A percentile compares a stretch with the other conserved stretches of the same genome.
Evolutionary conservation across 169 alveolate species (phyloP).

Genomic region (Eimeria acervulina): DNA sequence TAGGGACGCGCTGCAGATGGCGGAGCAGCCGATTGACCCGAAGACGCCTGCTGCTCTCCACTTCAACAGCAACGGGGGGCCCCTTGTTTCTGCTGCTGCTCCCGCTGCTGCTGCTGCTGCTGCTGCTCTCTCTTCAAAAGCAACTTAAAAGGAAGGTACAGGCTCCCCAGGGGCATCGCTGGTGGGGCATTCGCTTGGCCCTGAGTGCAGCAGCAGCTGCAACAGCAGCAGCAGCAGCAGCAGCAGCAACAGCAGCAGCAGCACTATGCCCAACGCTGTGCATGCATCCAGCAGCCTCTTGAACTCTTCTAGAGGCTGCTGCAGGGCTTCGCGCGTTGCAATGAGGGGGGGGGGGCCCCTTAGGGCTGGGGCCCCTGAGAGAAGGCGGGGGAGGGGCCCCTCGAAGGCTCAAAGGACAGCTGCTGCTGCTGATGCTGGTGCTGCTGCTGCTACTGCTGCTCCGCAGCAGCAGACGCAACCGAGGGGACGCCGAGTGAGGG

Average conservation of each 20-base stretch:
- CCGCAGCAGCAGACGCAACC: slow-evolving; percentile 6
- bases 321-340: background rate
- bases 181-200: background rate
- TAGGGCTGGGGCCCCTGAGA: background rate
- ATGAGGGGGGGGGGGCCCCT: background rate
- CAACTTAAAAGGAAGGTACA: background rate
- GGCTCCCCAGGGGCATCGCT: background rate
- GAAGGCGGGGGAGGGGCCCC: background rate
- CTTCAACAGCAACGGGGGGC: background rate
- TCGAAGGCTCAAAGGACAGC: background rate
- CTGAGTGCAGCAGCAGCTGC: background rate
- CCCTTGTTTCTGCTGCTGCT: background rate
- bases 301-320: slow-evolving; percentile 6
- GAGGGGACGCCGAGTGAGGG: slow-evolving; percentile 10
- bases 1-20: background rate
- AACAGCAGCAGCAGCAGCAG: background rate
- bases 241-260: slow-evolving; percentile 37
- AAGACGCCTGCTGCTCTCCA: background rate
- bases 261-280: background rate
- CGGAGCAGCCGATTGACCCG: background rate
- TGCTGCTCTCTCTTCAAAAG: background rate
- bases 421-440: background rate
- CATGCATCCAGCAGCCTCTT: background rate
- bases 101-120: background rate
- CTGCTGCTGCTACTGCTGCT: background rate